Conservation (phyloP, 768 basidiomycete species). For the Boletus reticulatus region DNA sequence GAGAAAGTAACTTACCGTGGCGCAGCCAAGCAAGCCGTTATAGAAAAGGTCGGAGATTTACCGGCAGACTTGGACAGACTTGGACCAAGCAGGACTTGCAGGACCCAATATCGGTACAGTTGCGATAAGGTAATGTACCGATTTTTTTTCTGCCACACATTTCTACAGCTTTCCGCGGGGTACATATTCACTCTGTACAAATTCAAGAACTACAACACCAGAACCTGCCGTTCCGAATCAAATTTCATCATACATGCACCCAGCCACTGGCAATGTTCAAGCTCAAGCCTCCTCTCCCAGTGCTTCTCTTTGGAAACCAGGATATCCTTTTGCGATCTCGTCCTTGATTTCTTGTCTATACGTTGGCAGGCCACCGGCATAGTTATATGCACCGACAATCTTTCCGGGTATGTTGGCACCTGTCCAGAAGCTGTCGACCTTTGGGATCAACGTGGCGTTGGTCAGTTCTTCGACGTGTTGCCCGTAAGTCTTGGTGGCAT, state of each 20-base stretch:
- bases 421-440: neutral
- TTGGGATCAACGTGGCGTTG: slow-evolving; percentile 5
- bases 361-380: neutral
- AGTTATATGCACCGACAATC: slow-evolving; percentile 6
- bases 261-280: too few relatives aligned
- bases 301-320: neutral
- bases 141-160: too few relatives aligned
- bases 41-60: slow-evolving; percentile 38
- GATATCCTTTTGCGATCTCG: slow-evolving; percentile 3
- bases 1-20: slow-evolving; percentile 41
- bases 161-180: too few relatives aligned
- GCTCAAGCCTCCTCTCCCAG: neutral
- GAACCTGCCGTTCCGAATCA: too few relatives aligned
- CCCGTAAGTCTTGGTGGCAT: slow-evolving; percentile 7
- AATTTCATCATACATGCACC: too few relatives aligned
- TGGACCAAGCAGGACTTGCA: slow-evolving; percentile 19
- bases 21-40: slow-evolving; percentile 36
- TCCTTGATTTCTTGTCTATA: slow-evolving; percentile 12
- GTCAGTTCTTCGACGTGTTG: neutral
- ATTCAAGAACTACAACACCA: too few relatives aligned
- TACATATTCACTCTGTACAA: too few relatives aligned
- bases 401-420: slow-evolving; percentile 10
- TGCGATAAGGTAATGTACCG: slow-evolving; percentile 20
- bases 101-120: slow-evolving; percentile 15
- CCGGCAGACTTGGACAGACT: slow-evolving; percentile 28